phyloP scores from a whole-genome alignment of 352 stramenopile species.

The Phytophthora idaei region DNA sequence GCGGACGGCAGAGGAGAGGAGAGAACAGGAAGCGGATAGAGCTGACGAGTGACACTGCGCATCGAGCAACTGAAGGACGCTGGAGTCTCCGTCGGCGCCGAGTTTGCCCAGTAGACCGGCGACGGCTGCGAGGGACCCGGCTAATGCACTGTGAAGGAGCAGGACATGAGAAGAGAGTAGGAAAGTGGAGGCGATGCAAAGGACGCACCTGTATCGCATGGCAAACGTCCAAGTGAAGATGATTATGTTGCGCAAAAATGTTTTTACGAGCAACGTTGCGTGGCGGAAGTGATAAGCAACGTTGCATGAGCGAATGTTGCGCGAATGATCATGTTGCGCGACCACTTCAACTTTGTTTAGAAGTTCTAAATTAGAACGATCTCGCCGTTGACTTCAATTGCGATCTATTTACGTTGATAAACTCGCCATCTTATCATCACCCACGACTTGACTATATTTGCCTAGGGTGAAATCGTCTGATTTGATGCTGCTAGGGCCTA shows the following conservation, averaged over 20 bases:
- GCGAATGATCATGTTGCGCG: too few species aligned
- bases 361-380: too few species aligned
- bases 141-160: conserved; percentile 44
- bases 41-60: conserved; percentile 25
- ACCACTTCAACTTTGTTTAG: too few species aligned
- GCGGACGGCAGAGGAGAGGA: conserved; percentile 37
- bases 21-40: conserved; percentile 22
- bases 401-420: conserved; percentile 15
- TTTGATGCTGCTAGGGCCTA: not conserved
- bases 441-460: conserved; percentile 6
- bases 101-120: conserved; percentile 71
- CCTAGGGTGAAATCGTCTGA: not conserved
- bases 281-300: not conserved
- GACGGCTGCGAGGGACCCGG: conserved; percentile 58
- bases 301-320: too few species aligned
- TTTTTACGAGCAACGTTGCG: not conserved
- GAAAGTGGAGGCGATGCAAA: not conserved
- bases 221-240: conserved; percentile 2
- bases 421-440: conserved; percentile 21
- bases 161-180: not conserved
- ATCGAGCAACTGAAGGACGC: conserved; percentile 30
- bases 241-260: not conserved
- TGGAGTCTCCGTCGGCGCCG: conserved; percentile 42
- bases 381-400: too few species aligned
- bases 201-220: conserved; percentile 25